Percentiles rank a stretch among this genome's conserved stretches.
Evolutionary conservation across 345 rosid species (phyloP).

Genomic region (Angophora floribunda): DNA sequence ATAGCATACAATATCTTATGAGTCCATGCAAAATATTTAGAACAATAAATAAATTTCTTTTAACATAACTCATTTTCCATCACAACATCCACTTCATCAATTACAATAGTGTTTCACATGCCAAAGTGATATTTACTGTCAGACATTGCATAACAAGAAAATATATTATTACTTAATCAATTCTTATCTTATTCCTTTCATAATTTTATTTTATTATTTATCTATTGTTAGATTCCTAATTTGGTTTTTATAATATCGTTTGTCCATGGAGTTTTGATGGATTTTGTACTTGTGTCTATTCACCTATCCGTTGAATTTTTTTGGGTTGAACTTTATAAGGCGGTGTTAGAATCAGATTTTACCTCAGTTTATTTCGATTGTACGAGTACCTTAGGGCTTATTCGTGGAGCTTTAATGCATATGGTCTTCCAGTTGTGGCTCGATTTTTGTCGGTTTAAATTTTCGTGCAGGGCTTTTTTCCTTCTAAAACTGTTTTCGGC

Average conservation of each 20-base stretch:
- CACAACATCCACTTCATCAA: neutral
- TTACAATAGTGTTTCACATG: too few relatives aligned
- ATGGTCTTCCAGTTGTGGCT: neutral
- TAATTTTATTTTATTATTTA: too few relatives aligned
- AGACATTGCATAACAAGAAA: neutral
- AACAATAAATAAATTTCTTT: too few relatives aligned
- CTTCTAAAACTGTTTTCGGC: neutral
- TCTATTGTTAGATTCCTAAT: neutral
- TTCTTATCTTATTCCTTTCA: neutral
- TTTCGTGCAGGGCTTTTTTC: neutral
- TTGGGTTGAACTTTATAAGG: neutral
- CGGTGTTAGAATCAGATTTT: rapidly evolving
- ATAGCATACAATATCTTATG: neutral
- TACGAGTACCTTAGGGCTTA: neutral
- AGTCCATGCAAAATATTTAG: too few relatives aligned
- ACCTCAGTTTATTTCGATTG: too few relatives aligned
- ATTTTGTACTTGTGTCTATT: neutral
- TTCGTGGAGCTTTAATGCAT: neutral
- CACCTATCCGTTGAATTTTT: neutral
- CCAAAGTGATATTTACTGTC: too few relatives aligned
- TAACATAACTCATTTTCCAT: neutral
- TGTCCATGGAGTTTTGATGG: neutral
- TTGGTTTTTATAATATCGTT: too few relatives aligned
- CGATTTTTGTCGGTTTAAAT: neutral
- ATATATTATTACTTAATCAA: neutral